Evolutionary conservation across 805 yeast species (phyloP).

Genomic region (Dipodascus albidus): DNA sequence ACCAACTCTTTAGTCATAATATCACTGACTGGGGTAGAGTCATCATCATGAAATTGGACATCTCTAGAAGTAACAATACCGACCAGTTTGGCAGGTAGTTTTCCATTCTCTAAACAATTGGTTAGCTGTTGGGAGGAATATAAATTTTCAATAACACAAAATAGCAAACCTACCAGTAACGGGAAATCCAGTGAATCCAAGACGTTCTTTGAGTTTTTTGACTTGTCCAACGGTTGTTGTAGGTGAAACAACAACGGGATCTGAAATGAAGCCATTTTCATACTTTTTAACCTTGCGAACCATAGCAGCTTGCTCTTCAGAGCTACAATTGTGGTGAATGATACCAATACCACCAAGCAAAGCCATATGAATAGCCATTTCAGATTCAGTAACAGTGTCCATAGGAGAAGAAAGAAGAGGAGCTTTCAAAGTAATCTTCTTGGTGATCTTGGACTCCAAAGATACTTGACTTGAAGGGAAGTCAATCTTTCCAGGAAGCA

Average conservation of each 20-base stretch:
- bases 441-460: slow-evolving; percentile 81
- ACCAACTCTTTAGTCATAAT: slow-evolving; percentile 86
- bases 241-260: slow-evolving; percentile 82
- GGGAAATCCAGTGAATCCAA: slow-evolving; percentile 97
- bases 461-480: slow-evolving; percentile 72
- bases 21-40: slow-evolving; percentile 47
- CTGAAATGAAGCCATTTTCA: slow-evolving; percentile 95
- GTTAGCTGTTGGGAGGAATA: slow-evolving; percentile 90
- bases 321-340: slow-evolving; percentile 91
- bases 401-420: slow-evolving; percentile 97
- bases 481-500: slow-evolving; percentile 87
- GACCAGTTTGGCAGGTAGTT: slow-evolving; percentile 75
- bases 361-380: slow-evolving; percentile 98
- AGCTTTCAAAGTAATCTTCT: slow-evolving; percentile 79
- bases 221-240: slow-evolving; percentile 69
- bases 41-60: slow-evolving; percentile 83
- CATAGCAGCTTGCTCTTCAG: slow-evolving; percentile 98
- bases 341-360: slow-evolving; percentile 98
- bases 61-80: slow-evolving; percentile 98
- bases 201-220: slow-evolving; percentile 50
- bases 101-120: slow-evolving; percentile 56
- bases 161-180: slow-evolving; percentile 82
- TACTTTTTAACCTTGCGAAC: slow-evolving; percentile 91
- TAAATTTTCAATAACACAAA: slow-evolving; percentile 55
- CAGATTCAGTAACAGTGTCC: slow-evolving; percentile 97